Percentiles rank a stretch among this genome's conserved stretches.
Conservation (phyloP, 2,329 filamentous ascomycete genomes). For the Rachicladosporium sp. region DNA sequence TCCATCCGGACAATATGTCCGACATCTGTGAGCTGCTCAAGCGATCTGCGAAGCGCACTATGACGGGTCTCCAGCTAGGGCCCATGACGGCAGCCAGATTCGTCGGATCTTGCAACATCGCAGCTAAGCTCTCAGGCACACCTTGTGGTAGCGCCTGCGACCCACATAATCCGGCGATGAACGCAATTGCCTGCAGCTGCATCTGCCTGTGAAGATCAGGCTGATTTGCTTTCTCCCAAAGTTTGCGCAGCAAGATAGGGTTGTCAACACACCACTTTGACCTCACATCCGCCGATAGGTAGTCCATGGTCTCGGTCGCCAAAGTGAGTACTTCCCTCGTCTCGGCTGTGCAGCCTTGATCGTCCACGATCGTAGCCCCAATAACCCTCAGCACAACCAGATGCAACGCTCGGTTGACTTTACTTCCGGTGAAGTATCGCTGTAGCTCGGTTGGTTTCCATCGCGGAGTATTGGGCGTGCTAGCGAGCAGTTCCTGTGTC, state of each 20-base stretch:
- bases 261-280: conserved; percentile 22
- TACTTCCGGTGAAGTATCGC: conserved; percentile 22
- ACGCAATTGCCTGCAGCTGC: conserved; percentile 15
- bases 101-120: not conserved
- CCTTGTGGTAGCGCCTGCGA: conserved; percentile 1
- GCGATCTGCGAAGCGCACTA: conserved; percentile 1
- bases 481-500: conserved; percentile 20
- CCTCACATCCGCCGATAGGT: conserved; percentile 15
- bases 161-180: conserved; percentile 8
- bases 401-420: conserved; percentile 23
- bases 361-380: conserved; percentile 9
- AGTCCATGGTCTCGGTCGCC: conserved; percentile 19
- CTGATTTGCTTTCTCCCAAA: conserved; percentile 22
- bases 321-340: conserved; percentile 14
- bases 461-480: conserved; percentile 13
- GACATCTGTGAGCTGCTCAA: conserved; percentile 3
- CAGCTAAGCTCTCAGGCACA: conserved; percentile 2
- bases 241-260: conserved; percentile 17
- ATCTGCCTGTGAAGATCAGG: conserved; percentile 10
- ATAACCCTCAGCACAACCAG: conserved; percentile 22
- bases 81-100: conserved; percentile 1
- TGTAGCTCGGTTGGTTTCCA: conserved; percentile 21
- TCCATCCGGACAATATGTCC: conserved; percentile 1
- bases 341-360: conserved; percentile 7
- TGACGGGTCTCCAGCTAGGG: not conserved